Conservation (phyloP, 805 yeast species). For the Brettanomyces custersianus region DNA sequence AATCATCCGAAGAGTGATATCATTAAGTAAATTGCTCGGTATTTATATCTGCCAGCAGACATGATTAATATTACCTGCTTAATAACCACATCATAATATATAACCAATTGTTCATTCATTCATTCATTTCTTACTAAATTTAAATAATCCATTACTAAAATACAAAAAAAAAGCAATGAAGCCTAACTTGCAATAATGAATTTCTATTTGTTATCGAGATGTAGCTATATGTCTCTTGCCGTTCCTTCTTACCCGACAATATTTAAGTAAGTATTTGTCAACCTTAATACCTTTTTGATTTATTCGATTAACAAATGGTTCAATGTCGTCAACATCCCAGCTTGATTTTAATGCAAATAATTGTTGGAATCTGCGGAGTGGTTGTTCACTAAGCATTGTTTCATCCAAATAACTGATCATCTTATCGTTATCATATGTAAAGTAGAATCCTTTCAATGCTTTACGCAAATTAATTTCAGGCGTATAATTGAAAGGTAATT, state of each 20-base stretch:
- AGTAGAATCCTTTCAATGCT: slow-evolving; percentile 29
- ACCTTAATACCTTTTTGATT: slow-evolving; percentile 43
- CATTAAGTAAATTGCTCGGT: too few relatives aligned
- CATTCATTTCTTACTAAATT: too few relatives aligned
- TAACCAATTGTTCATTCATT: too few relatives aligned
- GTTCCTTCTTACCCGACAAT: slow-evolving; percentile 42
- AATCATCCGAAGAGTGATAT: too few relatives aligned
- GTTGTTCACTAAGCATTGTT: slow-evolving; percentile 37
- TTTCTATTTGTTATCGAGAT: not conserved
- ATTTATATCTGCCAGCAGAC: too few relatives aligned
- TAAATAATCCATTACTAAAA: too few relatives aligned
- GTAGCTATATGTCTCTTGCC: slow-evolving; percentile 28
- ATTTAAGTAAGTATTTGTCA: slow-evolving; percentile 55
- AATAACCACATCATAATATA: too few relatives aligned
- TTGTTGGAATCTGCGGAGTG: slow-evolving; percentile 38
- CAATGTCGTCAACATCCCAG: slow-evolving; percentile 57
- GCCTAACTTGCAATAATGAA: too few relatives aligned
- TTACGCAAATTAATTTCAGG: slow-evolving; percentile 49
- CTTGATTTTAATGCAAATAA: slow-evolving; percentile 44
- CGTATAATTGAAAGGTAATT: slow-evolving; percentile 47
- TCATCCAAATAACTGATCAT: slow-evolving; percentile 46
- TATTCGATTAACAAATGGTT: slow-evolving; percentile 54
- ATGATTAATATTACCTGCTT: too few relatives aligned
- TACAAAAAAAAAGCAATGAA: too few relatives aligned
- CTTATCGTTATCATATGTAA: slow-evolving; percentile 14